These are phyloP conservation scores for Cymbidium sinense DNA, from an alignment of 106 monocot species.

Conservation along the genomic window DNA sequence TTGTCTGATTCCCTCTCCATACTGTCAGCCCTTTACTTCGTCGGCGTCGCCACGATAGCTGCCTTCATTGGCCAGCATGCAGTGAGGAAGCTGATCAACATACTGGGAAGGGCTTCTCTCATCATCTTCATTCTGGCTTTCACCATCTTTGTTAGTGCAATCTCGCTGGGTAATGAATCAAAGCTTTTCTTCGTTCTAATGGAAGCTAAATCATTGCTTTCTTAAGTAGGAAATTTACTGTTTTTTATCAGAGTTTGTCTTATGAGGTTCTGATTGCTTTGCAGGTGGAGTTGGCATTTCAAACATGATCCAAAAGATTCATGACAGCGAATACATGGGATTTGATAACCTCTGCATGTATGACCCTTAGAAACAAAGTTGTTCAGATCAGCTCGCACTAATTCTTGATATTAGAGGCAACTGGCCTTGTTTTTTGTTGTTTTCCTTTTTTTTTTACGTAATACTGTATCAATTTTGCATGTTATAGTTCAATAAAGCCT, in stretches of 20 bases:
- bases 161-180: slow-evolving; percentile 44
- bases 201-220: background rate
- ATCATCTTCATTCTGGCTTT: slow-evolving; percentile 66
- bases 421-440: background rate
- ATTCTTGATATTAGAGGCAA: background rate
- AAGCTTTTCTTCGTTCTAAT: background rate
- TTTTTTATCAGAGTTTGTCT: background rate
- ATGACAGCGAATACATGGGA: slow-evolving; percentile 60
- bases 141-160: slow-evolving; percentile 68
- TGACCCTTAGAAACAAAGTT: slow-evolving; percentile 16
- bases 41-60: slow-evolving; percentile 32
- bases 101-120: slow-evolving; percentile 60
- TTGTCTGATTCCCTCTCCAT: background rate
- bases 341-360: slow-evolving; percentile 68
- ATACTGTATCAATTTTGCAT: background rate
- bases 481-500: slow-evolving; percentile 2
- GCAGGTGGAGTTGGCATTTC: slow-evolving; percentile 73
- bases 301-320: slow-evolving; percentile 60
- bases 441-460: background rate
- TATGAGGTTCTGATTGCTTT: background rate
- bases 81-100: slow-evolving; percentile 49
- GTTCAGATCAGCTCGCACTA: background rate
- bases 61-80: slow-evolving; percentile 52
- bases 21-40: slow-evolving; percentile 42
- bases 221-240: background rate